A percentile compares a stretch with the other conserved stretches of the same genome.
These are phyloP conservation scores for Ulota crispa DNA, from an alignment of 225 moss, liverwort and hornwort species.

Conservation along the genomic window DNA sequence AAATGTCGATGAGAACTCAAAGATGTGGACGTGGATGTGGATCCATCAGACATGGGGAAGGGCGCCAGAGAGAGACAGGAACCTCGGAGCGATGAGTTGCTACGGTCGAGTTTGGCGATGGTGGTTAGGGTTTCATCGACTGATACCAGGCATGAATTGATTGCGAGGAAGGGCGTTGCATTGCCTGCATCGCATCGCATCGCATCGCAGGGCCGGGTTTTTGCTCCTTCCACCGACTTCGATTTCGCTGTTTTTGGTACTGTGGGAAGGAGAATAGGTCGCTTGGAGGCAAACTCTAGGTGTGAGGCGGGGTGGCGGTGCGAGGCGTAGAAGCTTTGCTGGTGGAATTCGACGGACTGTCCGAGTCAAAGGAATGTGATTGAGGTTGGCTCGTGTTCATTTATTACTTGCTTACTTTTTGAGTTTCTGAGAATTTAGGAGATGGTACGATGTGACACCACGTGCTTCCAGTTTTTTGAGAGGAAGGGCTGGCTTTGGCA, in stretches of 20 bases:
- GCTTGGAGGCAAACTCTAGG: not conserved
- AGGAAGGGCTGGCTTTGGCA: slow-evolving; percentile 6
- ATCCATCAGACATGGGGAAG: slow-evolving; percentile 19
- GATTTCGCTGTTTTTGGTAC: not conserved
- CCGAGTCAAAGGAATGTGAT: slow-evolving; percentile 7
- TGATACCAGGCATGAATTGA: slow-evolving; percentile 10
- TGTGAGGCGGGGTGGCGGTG: not conserved
- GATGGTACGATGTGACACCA: slow-evolving; percentile 15
- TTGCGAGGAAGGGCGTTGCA: not conserved
- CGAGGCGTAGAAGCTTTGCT: slow-evolving; percentile 3
- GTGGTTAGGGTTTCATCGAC: slow-evolving; percentile 49
- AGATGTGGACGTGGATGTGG: slow-evolving; percentile 32
- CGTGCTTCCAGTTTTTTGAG: not conserved
- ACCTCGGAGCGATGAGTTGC: slow-evolving; percentile 26
- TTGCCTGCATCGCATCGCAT: not conserved
- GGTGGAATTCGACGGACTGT: slow-evolving; percentile 3
- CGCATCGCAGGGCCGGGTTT: not conserved
- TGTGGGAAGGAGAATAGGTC: not conserved
- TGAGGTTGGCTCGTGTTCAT: not conserved
- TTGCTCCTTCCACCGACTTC: not conserved
- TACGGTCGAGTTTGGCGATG: slow-evolving; percentile 35
- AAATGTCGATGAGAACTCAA: not conserved
- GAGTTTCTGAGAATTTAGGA: slow-evolving; percentile 10
- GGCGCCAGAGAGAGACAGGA: slow-evolving; percentile 20
- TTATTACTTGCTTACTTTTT: not conserved